Evolutionary conservation across 2,329 filamentous ascomycete species (phyloP), one percentile per base, ranked within the genome.

Genomic region (Colletotrichum truncatum): DNA sequence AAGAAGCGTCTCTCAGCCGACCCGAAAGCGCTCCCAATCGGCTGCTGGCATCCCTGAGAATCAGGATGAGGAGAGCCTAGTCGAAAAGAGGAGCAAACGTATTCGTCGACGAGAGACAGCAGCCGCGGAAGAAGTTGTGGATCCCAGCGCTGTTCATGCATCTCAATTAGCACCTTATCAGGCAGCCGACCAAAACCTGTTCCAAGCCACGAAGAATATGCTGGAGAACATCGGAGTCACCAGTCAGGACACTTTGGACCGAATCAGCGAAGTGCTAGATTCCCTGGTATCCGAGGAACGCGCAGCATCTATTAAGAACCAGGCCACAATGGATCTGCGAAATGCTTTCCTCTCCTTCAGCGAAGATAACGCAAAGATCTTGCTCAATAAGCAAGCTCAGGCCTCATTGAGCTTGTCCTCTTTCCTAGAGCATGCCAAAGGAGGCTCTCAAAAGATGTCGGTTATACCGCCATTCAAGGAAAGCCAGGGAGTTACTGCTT

Each of bases 1-100:
- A 21, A 72, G 75, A 21, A 80, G 78, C 46, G 69, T 70, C n/a
- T 80, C 82, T 2, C 69, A 79, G 6, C 74, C 80, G 11, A 84
- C 82, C 1, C 81, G 87, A 53, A 90, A 90, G 72, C 81, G 88
- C 52, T 90, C 88, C 2, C 88, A 90, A 66, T 91, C 88, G 10
- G 77, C 78, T 28, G 88, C 88, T 4, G 88, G 88, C 3, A 75
- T 91, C 14, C 80, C 80, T 1, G 88, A 90, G 3, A 80, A 76
- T 0, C 80, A 73, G 1, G 87, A 89, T 7, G 88, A 90, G 54
- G 88, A 90, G 32, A 82, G 80, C 23, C 80, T 78, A 2, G 82
- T 85, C 10, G 85, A 86, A 56, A 91, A 90, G 71, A 81, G 89
- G 61, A 91, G 88, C 74, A 92, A 91, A 72, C 81, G 89, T 52